Evolutionary conservation across 2,329 filamentous ascomycete genomes (phyloP).

Genomic region (Beauveria sp.): DNA sequence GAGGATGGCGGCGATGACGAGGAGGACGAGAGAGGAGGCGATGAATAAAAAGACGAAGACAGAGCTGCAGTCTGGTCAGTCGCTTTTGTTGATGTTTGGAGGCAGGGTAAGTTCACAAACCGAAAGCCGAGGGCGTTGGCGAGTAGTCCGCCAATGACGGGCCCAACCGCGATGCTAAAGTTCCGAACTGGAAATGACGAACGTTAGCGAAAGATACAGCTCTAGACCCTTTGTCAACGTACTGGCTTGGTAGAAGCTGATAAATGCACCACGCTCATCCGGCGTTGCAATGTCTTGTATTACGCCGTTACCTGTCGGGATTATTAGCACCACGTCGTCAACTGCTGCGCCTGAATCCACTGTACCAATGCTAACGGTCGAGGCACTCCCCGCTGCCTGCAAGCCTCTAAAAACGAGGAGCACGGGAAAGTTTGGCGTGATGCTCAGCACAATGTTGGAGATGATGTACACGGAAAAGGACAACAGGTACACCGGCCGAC

Average conservation of each 20-base stretch:
- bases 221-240: not conserved
- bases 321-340: not conserved
- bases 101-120: too few species aligned
- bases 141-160: not conserved
- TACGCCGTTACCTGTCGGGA: conserved; percentile 22
- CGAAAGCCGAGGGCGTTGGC: not conserved
- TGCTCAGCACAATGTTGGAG: conserved; percentile 37
- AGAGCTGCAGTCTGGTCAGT: not conserved
- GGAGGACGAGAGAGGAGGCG: not conserved
- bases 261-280: conserved; percentile 21
- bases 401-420: conserved; percentile 39
- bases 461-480: conserved; percentile 39
- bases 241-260: conserved; percentile 26
- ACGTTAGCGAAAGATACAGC: not conserved
- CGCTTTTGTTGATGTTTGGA: too few species aligned
- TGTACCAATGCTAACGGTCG: conserved; percentile 38
- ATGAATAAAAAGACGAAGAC: not conserved
- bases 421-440: conserved; percentile 34
- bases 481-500: conserved; percentile 36
- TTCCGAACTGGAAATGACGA: not conserved
- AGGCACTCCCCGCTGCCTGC: conserved; percentile 39
- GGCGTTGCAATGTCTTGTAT: conserved; percentile 24
- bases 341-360: not conserved
- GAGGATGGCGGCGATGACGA: not conserved
- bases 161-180: not conserved